Conservation (phyloP, 2,329 filamentous ascomycete genomes). For the Cytospora mali region DNA sequence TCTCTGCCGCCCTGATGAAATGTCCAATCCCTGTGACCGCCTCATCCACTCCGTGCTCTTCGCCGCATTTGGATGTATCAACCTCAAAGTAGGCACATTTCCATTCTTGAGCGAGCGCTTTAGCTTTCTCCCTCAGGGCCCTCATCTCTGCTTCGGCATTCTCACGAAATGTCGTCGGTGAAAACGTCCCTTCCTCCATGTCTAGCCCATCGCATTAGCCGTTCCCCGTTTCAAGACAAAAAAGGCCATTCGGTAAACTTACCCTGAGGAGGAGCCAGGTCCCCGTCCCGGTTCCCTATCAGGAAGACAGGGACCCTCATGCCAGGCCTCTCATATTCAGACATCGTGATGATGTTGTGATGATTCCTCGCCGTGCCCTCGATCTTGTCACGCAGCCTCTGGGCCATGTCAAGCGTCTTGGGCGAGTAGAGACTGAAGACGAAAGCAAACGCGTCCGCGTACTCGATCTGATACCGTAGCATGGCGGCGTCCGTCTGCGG, state of each 20-base stretch:
- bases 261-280: slow-evolving; percentile 28
- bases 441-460: slow-evolving; percentile 28
- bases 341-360: slow-evolving; percentile 29
- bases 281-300: slow-evolving; percentile 28
- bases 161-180: slow-evolving; percentile 22
- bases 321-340: slow-evolving; percentile 24
- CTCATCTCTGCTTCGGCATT: slow-evolving; percentile 28
- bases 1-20: slow-evolving; percentile 26
- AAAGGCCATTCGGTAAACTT: neutral
- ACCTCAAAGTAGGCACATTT: slow-evolving; percentile 28
- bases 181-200: slow-evolving; percentile 24
- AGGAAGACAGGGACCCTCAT: slow-evolving; percentile 28
- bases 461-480: slow-evolving; percentile 29
- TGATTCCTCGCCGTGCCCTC: slow-evolving; percentile 25
- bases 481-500: slow-evolving; percentile 27
- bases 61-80: slow-evolving; percentile 24
- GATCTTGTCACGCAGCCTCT: slow-evolving; percentile 27
- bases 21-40: slow-evolving; percentile 26
- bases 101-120: slow-evolving; percentile 25
- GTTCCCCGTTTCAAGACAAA: too few species aligned
- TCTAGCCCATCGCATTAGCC: slow-evolving; percentile 19
- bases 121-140: slow-evolving; percentile 25
- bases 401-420: slow-evolving; percentile 26
- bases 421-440: slow-evolving; percentile 29
- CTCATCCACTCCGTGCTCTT: slow-evolving; percentile 26